Base-by-base conservation (phyloP, 129 eudicot genomes). In the Artemisia argyi region DNA sequence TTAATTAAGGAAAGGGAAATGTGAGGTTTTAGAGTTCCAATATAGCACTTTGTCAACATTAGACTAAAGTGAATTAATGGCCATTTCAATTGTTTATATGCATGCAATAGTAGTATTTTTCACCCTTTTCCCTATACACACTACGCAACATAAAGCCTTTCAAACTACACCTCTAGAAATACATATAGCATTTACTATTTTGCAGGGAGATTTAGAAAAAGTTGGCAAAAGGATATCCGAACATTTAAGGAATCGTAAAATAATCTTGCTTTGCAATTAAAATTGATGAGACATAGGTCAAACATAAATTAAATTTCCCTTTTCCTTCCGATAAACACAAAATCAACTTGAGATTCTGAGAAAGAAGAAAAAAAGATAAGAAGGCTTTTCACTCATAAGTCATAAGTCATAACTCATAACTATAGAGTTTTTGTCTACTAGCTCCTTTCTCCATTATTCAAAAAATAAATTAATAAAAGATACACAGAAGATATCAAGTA, bases 211-310 rank as follows among this genome's bases (percentile, higher is more conserved):
- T 66, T 44, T 65, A 30, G 58, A 76, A 24, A 47, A 46, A 56
- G 74, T 76, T 46, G 79, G 68, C 16, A 48, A 75, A 62, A 61
- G 57, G 71, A 60, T 69, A 69, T 69, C 71, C 61, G 54, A 77
- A 70, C 81, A 77, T 77, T 77, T 69, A 77, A 69, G 59, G 60
- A 69, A 77, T 62, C 66, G 49, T 52, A 44, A 69, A 70, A 61
- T 70, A 77, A 61, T 24, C 35, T 69, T 69, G 4, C 19, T 20
- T 51, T 71, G 64, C 39, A 77, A 69, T 59, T 50, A 50, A 59
- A 66, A 50, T 15, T 61, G 82, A 78, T 72, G 78, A 54, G 82
- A 78, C 82, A 47, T 79, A 65, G 74, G 83, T 79, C 83, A 79
- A 79, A 66, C 73, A 20, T 64, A 28, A 73, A 73, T 5, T 55